Evolutionary conservation across 805 yeast genomes (phyloP).

Genomic region (Yarrowia osloensis): DNA sequence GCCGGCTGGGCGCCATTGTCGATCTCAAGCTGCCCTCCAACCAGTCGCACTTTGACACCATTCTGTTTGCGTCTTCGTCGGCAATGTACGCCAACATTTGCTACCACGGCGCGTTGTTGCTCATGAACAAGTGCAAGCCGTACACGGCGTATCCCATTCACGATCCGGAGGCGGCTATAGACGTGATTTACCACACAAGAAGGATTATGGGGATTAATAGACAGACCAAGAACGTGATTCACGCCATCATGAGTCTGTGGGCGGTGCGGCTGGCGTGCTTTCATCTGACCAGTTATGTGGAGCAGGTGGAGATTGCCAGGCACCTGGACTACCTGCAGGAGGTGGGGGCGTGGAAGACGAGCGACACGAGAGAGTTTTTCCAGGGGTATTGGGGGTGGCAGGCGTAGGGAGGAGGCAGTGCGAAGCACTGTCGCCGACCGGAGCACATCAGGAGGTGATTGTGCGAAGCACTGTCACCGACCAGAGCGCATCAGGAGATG

Average conservation of each 20-base stretch:
- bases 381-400: slow-evolving; percentile 13
- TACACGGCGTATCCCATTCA: slow-evolving; percentile 23
- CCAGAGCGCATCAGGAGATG: no score
- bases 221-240: slow-evolving; percentile 19
- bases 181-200: background rate
- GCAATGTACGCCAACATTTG: slow-evolving; percentile 27
- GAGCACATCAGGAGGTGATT: no score
- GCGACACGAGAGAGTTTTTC: slow-evolving; percentile 7
- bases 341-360: slow-evolving; percentile 25
- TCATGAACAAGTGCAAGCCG: slow-evolving; percentile 15
- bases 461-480: no score
- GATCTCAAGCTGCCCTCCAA: background rate
- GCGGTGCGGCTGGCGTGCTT: slow-evolving; percentile 7
- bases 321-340: slow-evolving; percentile 13
- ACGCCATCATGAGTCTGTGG: slow-evolving; percentile 26
- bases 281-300: background rate
- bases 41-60: slow-evolving; percentile 2
- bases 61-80: background rate
- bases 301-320: slow-evolving; percentile 8
- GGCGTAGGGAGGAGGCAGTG: background rate
- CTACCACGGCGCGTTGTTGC: slow-evolving; percentile 4
- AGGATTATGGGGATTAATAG: background rate
- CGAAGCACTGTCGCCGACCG: no score
- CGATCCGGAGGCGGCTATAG: slow-evolving; percentile 10
- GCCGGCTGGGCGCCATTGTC: background rate